These are phyloP conservation scores for Hippophae rhamnoides DNA, from an alignment of 306 rosid genomes.

Conservation along the genomic window DNA sequence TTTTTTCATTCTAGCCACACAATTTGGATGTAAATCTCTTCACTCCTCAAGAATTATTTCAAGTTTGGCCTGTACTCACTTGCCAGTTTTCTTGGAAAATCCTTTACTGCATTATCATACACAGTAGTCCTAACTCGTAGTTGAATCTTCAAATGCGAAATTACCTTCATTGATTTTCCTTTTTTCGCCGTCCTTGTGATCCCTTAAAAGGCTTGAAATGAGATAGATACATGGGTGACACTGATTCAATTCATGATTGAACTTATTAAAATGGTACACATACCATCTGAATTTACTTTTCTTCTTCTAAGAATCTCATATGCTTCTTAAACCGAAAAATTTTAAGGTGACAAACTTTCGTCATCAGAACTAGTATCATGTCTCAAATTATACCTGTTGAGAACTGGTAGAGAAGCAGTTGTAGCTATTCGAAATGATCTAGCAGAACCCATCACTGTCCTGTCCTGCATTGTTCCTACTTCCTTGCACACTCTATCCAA, in stretches of 20 bases:
- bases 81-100: too few species aligned
- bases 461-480: constrained; percentile 85
- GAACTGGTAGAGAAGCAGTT: constrained; percentile 77
- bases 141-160: constrained; percentile 2
- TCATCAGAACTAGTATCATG: constrained; percentile 81
- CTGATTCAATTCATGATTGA: constrained; percentile 4
- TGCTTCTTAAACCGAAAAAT: constrained; percentile 23
- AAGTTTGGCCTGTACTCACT: constrained; percentile 6
- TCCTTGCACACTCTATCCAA: constrained; percentile 94
- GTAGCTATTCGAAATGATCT: constrained; percentile 76
- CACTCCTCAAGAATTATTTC: constrained; percentile 13
- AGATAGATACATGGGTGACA: neutral
- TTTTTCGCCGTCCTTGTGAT: constrained; percentile 13
- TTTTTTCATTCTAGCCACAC: constrained; percentile 8
- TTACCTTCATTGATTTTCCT: constrained; percentile 18
- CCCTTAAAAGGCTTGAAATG: constrained; percentile 22
- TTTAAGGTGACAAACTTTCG: constrained; percentile 76
- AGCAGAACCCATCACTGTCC: constrained; percentile 66
- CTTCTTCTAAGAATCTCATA: constrained; percentile 24
- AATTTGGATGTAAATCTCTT: constrained; percentile 9
- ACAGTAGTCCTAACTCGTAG: too few species aligned
- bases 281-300: constrained; percentile 18
- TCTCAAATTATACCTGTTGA: constrained; percentile 58
- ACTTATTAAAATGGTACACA: constrained; percentile 11
- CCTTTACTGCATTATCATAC: neutral